Evolutionary conservation across 495 filamentous ascomycete genomes (phyloP), one percentile per base, ranked within the genome.

Genomic region (Coniosporium apollinis): DNA sequence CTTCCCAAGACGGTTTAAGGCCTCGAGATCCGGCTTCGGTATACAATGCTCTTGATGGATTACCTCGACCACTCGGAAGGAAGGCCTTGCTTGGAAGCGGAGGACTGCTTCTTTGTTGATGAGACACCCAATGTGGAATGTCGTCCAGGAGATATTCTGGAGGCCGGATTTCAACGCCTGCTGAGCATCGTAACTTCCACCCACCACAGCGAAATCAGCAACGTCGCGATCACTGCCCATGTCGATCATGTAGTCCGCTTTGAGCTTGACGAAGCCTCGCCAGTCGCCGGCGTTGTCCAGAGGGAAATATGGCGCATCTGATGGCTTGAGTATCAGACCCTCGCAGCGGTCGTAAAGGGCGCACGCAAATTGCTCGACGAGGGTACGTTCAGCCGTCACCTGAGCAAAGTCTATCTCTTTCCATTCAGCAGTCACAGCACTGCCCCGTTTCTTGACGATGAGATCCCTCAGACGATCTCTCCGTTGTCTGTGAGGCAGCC

Each of bases 161-260:
- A 63, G 42, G n/a, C 49, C 50, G 42, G 59, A 66, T 30, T 50
- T 62, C 34, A 61, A 18, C 17, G 51, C 72, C 44, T 73, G 72
- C 30, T 58, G 61, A 8, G 70, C 55, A 41, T 77, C 69, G 41
- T 76, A 82, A 1, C 66, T 65, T 5, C 67, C 83, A 3, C 80
- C 84, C 21, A 92, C 56, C 5, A 87, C 64, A 1, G 77, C 72
- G 43, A 93, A 78, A 50, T 92, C 84, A 1, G 78, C 72, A 26
- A 80, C 76, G 44, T 91, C 82, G n/a, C n/a, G n/a, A n/a, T n/a
- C n/a, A n/a, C n/a, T n/a, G 1, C 83, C 84, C 44, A 84, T 65
- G 4, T 72, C 70, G 14, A 60, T 61, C n/a, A 93, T 77, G 40
- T 91, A 93, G 44, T 91, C 83, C 43, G 86, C 91, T 51, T 93